Base-by-base conservation (phyloP, 1,284 basidiomycete genomes). In the Caloboletus firmus region DNA sequence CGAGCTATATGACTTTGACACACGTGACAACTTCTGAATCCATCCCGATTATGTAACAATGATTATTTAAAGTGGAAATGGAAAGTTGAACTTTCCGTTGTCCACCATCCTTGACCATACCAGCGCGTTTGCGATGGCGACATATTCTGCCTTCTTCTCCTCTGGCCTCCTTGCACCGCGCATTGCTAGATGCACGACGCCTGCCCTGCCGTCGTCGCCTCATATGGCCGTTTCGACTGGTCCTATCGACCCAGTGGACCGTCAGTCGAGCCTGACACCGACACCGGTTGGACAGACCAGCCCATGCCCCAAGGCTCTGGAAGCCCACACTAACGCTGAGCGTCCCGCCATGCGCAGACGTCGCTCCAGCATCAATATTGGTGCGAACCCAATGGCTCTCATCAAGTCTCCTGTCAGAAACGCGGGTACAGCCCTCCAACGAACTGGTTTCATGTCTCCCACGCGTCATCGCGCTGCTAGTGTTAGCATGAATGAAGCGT, bases 141-240 rank as follows among this genome's bases (percentile, higher is more conserved):
- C 77, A 0, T 84, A 84, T 59, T 84, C 83, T 39, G 68, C 77
- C 8, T 81, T 84, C 62, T 84, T 84, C 67, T 80, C 82, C 13
- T 83, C 83, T 36, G 82, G 82, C 20, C 74, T 84, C 30, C 79
- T 82, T 35, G 82, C 82, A 11, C 70, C 76, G 5, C 67, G 67
- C 46, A 51, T 68, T 41, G 51, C 62, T 17, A 61, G 64, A 60
- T 59, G 59, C 37, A 60, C 62, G 36, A 61, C 72, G 11, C 73
- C 73, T 5, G 62, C 64, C 7, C 53, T 67, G 2, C 63, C 72
- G 1, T 72, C 76, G 4, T 73, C 76, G 1, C 67, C 75, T 2
- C n/a, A n/a, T 24, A 65, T 73, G 17, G 70, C 64, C 5, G 55
- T 67, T 7, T 54, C 68, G 32, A 22, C 64, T 2, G 64, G 61